phyloP scores from a whole-genome alignment of 78 protist genomes.

The Ministeria vibrans region DNA sequence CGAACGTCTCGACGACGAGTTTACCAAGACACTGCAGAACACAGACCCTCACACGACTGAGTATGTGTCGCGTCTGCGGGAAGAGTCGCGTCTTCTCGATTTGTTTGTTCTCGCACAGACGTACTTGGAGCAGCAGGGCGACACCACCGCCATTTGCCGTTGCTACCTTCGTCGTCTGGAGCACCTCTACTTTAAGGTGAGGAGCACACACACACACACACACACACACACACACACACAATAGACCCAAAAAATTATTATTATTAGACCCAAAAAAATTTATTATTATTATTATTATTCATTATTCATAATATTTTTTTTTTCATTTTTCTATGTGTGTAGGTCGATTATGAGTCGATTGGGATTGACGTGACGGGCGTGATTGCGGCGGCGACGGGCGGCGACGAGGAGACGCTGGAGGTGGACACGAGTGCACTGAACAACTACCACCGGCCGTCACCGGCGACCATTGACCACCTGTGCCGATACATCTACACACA shows the following conservation, averaged over 20 bases:
- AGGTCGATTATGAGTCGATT: not conserved
- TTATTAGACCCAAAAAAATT: too few species aligned
- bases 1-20: conserved; percentile 78
- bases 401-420: not conserved
- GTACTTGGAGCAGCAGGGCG: conserved; percentile 4
- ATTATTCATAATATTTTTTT: too few species aligned
- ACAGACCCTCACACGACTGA: conserved; percentile 70
- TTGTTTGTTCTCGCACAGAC: conserved; percentile 32
- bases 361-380: not conserved
- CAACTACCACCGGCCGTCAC: too few species aligned
- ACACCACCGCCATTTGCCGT: not conserved
- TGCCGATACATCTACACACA: conserved; percentile 45
- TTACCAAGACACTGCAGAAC: conserved; percentile 54
- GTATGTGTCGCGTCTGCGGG: conserved; percentile 41
- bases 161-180: conserved; percentile 1
- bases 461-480: not conserved
- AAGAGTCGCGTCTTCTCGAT: not conserved
- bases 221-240: not conserved
- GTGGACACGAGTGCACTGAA: not conserved
- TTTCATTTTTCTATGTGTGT: too few species aligned
- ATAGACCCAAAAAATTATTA: not conserved
- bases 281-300: too few species aligned
- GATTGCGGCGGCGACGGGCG: conserved; percentile 7
- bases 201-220: not conserved
- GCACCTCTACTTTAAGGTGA: conserved; percentile 8